Evolutionary conservation across 768 basidiomycete species (phyloP).

Genomic region (Phaeolepiota aurea): DNA sequence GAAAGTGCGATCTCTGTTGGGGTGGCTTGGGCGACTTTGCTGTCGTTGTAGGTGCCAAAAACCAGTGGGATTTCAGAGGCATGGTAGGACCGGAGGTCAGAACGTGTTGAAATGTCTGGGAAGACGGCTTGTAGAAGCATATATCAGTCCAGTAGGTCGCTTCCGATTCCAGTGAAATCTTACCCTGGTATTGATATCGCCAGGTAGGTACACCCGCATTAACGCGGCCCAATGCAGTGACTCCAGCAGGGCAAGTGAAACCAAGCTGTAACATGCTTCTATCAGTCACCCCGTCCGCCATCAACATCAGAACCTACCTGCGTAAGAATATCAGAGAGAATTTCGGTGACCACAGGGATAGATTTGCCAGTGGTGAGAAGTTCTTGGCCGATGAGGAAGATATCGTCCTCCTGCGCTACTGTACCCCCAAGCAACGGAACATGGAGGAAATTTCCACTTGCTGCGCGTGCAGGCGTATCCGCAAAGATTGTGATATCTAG

Average conservation of each 20-base stretch:
- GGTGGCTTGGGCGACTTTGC: slow-evolving; percentile 14
- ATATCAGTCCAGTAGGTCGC: too few relatives aligned
- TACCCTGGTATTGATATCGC: slow-evolving; percentile 21
- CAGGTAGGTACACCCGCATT: slow-evolving; percentile 19
- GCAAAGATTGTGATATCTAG: slow-evolving; percentile 24
- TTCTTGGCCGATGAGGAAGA: slow-evolving; percentile 21
- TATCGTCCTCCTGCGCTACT: slow-evolving; percentile 24
- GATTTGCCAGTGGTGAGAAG: slow-evolving; percentile 16
- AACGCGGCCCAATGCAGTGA: slow-evolving; percentile 16
- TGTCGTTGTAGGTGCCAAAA: slow-evolving; percentile 25
- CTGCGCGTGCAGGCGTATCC: slow-evolving; percentile 17
- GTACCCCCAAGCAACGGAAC: slow-evolving; percentile 22
- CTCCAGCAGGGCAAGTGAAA: slow-evolving; percentile 23
- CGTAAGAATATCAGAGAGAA: slow-evolving; percentile 20
- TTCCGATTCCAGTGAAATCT: too few relatives aligned
- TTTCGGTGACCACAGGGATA: slow-evolving; percentile 19
- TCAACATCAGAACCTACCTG: slow-evolving; percentile 11
- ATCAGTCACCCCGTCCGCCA: too few relatives aligned
- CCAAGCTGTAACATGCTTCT: slow-evolving; percentile 9
- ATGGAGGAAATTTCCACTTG: slow-evolving; percentile 18
- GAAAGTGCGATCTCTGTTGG: slow-evolving; percentile 21
- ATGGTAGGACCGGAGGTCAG: slow-evolving; percentile 28
- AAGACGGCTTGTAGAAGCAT: slow-evolving; percentile 28
- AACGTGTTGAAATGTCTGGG: slow-evolving; percentile 22
- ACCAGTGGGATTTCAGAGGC: slow-evolving; percentile 29